Conservation (phyloP, 306 rosid genomes). For the Gastrolobium bilobum region DNA sequence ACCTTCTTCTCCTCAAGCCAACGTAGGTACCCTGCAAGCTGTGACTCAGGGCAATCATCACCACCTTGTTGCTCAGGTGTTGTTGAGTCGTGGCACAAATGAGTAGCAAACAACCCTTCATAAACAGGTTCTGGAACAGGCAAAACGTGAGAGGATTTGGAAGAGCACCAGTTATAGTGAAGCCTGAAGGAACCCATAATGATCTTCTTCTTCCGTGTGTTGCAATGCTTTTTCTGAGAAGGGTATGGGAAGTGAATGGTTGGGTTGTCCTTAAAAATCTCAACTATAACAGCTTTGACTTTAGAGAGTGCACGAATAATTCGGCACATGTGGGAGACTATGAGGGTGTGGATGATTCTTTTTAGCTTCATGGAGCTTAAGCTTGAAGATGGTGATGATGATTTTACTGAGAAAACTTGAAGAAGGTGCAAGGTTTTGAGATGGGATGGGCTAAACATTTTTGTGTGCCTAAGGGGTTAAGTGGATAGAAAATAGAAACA, state of each 20-base stretch:
- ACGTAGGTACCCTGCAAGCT: conserved; percentile 79
- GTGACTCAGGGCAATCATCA: conserved; percentile 50
- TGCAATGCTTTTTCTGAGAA: conserved; percentile 44
- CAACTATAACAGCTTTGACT: conserved; percentile 61
- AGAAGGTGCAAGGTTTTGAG: conserved; percentile 61
- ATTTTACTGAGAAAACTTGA: conserved; percentile 64
- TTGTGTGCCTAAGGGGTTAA: background rate
- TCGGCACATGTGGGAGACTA: conserved; percentile 71
- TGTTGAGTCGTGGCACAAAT: background rate
- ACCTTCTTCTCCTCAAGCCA: conserved; percentile 89
- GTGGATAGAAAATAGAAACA: conserved; percentile 25
- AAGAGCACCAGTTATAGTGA: conserved; percentile 94
- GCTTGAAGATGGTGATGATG: conserved; percentile 56
- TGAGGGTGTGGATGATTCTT: conserved; percentile 69
- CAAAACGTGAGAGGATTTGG: conserved; percentile 77
- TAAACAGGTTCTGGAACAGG: conserved; percentile 70
- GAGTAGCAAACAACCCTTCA: conserved; percentile 49
- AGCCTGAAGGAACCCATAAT: conserved; percentile 87
- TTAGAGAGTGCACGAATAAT: conserved; percentile 68
- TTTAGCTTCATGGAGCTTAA: conserved; percentile 69
- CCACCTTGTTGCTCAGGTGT: conserved; percentile 40
- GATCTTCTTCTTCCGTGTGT: conserved; percentile 64
- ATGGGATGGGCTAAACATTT: conserved; percentile 70
- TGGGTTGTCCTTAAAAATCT: conserved; percentile 57
- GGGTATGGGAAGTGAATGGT: conserved; percentile 42